phyloP scores from a whole-genome alignment of 2,329 filamentous ascomycete genomes.

The Pestalotiopsis sp. region DNA sequence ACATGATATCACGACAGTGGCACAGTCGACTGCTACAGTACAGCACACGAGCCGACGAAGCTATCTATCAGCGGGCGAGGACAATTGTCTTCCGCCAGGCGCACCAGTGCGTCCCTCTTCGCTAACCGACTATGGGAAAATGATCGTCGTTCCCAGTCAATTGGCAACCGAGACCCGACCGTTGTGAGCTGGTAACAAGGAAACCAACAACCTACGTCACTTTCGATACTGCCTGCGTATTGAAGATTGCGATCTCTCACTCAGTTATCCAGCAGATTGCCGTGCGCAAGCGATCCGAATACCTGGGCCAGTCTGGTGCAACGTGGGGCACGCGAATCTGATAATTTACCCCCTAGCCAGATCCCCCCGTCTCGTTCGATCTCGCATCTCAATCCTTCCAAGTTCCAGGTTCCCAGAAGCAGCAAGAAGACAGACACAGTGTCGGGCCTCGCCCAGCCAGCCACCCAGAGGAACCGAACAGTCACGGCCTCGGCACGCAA shows the following conservation, averaged over 20 bases:
- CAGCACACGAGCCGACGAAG: neutral
- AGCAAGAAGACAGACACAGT: neutral
- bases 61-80: neutral
- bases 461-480: neutral
- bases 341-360: neutral
- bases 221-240: neutral
- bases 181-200: neutral
- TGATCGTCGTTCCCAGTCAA: neutral
- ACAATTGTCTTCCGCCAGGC: too few relatives aligned
- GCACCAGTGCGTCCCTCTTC: neutral
- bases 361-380: neutral
- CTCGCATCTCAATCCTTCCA: neutral
- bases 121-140: neutral
- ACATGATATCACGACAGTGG: neutral
- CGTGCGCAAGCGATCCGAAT: neutral
- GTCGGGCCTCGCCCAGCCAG: neutral
- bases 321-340: conserved; percentile 2
- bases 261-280: neutral
- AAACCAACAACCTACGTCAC: neutral
- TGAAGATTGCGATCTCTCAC: neutral
- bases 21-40: neutral
- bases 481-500: neutral
- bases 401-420: neutral
- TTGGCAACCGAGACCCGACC: neutral
- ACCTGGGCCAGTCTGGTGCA: neutral